Evolutionary conservation across 768 basidiomycete genomes (phyloP).

Genomic region (Phlegmacium glaucopus): DNA sequence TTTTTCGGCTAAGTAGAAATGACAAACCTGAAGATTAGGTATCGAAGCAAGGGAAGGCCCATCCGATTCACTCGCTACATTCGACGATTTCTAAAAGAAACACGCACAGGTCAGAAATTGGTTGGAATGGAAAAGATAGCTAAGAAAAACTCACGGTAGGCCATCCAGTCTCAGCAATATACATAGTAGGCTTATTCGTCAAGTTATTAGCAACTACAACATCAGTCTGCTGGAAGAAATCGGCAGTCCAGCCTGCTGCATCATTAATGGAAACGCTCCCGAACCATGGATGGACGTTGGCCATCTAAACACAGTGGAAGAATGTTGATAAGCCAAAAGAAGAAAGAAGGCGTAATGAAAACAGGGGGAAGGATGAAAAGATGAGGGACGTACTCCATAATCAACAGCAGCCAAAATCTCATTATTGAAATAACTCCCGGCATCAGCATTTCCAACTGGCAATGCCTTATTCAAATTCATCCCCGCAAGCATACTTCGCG

Average conservation of each 20-base stretch:
- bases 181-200: conserved; percentile 76
- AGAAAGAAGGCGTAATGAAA: neutral
- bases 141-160: conserved; percentile 14
- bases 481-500: conserved; percentile 47
- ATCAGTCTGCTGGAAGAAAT: conserved; percentile 74
- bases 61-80: conserved; percentile 54
- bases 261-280: conserved; percentile 66
- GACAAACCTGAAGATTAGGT: conserved; percentile 51
- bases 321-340: neutral
- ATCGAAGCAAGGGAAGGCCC: conserved; percentile 65
- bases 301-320: conserved; percentile 47
- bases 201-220: conserved; percentile 51
- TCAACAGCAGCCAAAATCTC: conserved; percentile 60
- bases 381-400: conserved; percentile 54
- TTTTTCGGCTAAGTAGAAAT: neutral
- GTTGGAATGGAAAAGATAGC: neutral
- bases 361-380: neutral
- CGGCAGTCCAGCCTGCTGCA: conserved; percentile 77
- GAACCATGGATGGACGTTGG: conserved; percentile 95
- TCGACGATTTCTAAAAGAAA: conserved; percentile 51
- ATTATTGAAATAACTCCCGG: conserved; percentile 81
- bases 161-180: conserved; percentile 89
- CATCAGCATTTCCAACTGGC: conserved; percentile 78
- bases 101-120: neutral
- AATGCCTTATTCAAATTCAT: conserved; percentile 54